Base-by-base conservation (phyloP, 208 protist genomes). In the Entamoeba invadens region DNA sequence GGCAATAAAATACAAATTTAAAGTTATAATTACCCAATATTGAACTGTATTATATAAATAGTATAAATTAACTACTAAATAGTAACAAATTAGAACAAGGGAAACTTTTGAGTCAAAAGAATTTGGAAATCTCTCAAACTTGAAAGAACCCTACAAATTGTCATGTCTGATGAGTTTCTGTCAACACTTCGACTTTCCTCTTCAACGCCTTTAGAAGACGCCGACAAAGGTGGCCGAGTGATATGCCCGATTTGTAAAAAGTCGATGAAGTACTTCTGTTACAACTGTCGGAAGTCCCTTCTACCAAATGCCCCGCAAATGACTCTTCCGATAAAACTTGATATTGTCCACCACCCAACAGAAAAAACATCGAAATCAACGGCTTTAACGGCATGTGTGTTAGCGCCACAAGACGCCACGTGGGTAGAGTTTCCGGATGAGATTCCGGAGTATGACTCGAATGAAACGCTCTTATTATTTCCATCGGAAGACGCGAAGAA, bases 311-410 rank as follows among this genome's bases (percentile, higher is more conserved):
- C 35, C 14, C 91, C 91, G 0, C 38, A 92, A 92, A 21, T 92
- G 2, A 18, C 14, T 25, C 92, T 92, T 3, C 51, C 77, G 21
- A 46, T 92, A 12, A 92, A 46, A 44, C n/a, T 92, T 25, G 91
- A 92, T 92, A 46, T 92, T 25, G 93, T 94, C n/a, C 94, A 95
- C n/a, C 94, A 95, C 77, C 94, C 94, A 0, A 91, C 94, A 92
- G 94, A 95, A 45, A 94, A 93, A 94, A 18, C 42, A 21, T 16
- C 35, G 0, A 95, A 95, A 42, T 94, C 92, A 57, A 95, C 94
- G 14, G 94, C 94, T 31, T 44, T 95, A 50, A 77, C 93, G 44
- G 94, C 94, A 18, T 47, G 45, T 46, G n/a, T 95, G 10, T 6
- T 95, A 0, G 44, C 57, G 10, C 25, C 25, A 77, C 44, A 95